Evolutionary conservation across 306 rosid species (phyloP).

Genomic region (Pterocarpus macrocarpus): DNA sequence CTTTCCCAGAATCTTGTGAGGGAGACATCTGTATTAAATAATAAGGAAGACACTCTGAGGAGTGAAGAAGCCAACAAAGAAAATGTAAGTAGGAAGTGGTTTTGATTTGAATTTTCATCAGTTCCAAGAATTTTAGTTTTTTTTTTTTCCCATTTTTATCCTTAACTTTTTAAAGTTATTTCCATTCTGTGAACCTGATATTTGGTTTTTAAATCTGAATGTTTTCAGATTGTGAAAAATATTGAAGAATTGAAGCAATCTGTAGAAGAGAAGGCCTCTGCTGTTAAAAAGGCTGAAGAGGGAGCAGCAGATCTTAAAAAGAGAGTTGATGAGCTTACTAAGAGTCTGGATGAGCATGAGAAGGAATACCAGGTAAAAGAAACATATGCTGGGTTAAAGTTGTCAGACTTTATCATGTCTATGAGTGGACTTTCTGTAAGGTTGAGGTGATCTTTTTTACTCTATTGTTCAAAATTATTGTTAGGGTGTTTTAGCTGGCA

Average conservation of each 20-base stretch:
- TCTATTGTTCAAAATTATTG: slow-evolving; percentile 38
- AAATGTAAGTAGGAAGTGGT: slow-evolving; percentile 60
- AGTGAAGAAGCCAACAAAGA: slow-evolving; percentile 80
- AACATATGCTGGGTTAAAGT: slow-evolving; percentile 26
- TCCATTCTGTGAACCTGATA: slow-evolving; percentile 34
- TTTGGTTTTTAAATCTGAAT: slow-evolving; percentile 45
- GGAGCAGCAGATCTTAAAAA: slow-evolving; percentile 88
- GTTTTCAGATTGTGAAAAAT: slow-evolving; percentile 67
- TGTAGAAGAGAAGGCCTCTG: slow-evolving; percentile 69
- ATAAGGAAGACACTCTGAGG: slow-evolving; percentile 79
- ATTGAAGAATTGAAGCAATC: slow-evolving; percentile 88
- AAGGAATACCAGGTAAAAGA: slow-evolving; percentile 83
- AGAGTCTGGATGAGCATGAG: slow-evolving; percentile 77
- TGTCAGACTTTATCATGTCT: slow-evolving; percentile 12
- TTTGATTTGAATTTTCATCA: slow-evolving; percentile 33
- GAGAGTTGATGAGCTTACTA: slow-evolving; percentile 72
- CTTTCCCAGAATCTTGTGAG: slow-evolving; percentile 81
- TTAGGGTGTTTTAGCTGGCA: slow-evolving; percentile 91
- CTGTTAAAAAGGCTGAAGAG: slow-evolving; percentile 87
- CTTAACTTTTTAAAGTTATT: slow-evolving; percentile 29
- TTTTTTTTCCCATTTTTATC: not conserved
- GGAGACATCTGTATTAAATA: slow-evolving; percentile 75
- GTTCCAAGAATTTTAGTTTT: not conserved
- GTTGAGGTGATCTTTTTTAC: slow-evolving; percentile 27
- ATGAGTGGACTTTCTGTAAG: slow-evolving; percentile 17